Percentiles rank a stretch among this genome's conserved stretches.
Conservation (phyloP, 306 rosid genomes). For the Cucumis hystrix region DNA sequence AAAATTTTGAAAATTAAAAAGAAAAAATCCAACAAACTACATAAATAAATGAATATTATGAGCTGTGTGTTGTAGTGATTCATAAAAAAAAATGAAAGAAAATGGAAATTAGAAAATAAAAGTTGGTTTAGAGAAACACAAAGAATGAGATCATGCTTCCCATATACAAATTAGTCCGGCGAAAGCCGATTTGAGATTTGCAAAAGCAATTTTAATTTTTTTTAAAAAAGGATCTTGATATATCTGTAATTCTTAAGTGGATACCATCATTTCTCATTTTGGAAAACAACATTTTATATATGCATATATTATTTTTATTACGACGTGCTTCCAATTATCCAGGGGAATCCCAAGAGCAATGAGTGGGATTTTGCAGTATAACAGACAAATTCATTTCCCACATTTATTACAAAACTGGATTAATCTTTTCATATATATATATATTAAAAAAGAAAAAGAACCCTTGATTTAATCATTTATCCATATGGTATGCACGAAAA, state of each 20-base stretch:
- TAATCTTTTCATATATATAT: no score
- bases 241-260: background rate
- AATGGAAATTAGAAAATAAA: background rate
- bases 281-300: background rate
- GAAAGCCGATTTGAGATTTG: background rate
- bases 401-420: no score
- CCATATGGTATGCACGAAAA: conserved; percentile 4
- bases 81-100: background rate
- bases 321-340: background rate
- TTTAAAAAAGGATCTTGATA: background rate
- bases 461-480: background rate
- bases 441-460: no score
- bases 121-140: background rate
- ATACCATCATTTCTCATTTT: background rate
- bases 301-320: background rate
- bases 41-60: background rate
- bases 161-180: background rate
- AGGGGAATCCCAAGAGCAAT: background rate
- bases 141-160: background rate
- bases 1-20: no score
- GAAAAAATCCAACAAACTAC: background rate
- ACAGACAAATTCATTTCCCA: background rate
- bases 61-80: background rate
- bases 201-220: no score
- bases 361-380: background rate